Base-by-base conservation (phyloP, 495 filamentous ascomycete species). In the Antarctomyces pellizariae region DNA sequence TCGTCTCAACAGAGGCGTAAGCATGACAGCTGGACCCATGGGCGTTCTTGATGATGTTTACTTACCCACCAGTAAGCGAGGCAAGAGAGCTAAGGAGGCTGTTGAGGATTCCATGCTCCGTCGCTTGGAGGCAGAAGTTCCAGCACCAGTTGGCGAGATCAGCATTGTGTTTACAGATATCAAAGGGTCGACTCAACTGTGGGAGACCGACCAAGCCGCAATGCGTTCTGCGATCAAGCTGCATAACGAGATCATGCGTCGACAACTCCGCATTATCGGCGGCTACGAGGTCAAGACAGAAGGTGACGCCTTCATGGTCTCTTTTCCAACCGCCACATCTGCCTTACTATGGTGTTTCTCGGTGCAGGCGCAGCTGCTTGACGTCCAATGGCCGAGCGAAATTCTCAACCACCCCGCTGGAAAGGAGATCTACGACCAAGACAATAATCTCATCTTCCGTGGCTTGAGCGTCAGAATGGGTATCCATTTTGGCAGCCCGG, bases 231-330 rank as follows among this genome's bases (percentile, higher is more conserved):
- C 82, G 25, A 95, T 95, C 44, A 83, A 79, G 45, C 71, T 86
- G 28, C 86, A 99, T 52, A 95, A 99, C 41, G 76, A 84, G 36
- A 64, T 91, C 10, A 80, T 99, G 64, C 75, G 86, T 22, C 69
- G 89, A 16, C 83, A 93, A 39, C 59, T 99, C 29, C 68, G 84
- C 18, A 72, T 83, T 28, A 83, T 93, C 31, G 89, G 86, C 41
- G 86, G 86, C 0, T 99, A 93, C 42, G 86, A 99, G 50, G 82
- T 99, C 44, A 99, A 99, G 57, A 95, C 86, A 0, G 86, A 99
- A 75, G 86, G 86, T 34, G 86, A 99, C 50, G 86, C 89, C 19
- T 99, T 99, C 47, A 93, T 99, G 82, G 86, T 99, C 9, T 86
- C 80, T 17, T 99, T 99, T 49, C 74, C 79, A 3, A 93, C 89